Conservation (phyloP, 805 yeast genomes). For the Saccharomycopsis sp. region DNA sequence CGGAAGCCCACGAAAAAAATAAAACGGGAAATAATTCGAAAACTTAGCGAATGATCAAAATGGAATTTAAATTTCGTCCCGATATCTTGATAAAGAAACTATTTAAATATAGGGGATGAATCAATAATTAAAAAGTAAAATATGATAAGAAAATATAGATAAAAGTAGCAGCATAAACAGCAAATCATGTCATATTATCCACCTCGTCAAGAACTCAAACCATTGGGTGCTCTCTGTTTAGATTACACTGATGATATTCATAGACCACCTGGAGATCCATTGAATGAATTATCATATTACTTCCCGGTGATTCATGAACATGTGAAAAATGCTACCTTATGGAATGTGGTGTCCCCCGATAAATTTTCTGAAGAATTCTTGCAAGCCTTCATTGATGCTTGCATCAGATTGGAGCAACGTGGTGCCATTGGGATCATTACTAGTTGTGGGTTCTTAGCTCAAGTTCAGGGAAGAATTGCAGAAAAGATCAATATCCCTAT, state of each 20-base stretch:
- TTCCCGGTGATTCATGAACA: slow-evolving; percentile 27
- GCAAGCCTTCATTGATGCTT: slow-evolving; percentile 27
- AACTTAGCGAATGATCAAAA: no score
- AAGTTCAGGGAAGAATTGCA: slow-evolving; percentile 26
- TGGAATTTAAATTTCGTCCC: no score
- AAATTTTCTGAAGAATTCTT: slow-evolving; percentile 26
- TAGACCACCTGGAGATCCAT: slow-evolving; percentile 30
- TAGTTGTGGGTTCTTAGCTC: slow-evolving; percentile 32
- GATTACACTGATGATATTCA: slow-evolving; percentile 31
- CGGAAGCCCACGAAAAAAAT: no score
- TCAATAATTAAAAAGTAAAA: no score
- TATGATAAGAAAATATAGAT: no score
- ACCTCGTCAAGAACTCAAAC: slow-evolving; percentile 23
- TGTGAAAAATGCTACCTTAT: slow-evolving; percentile 26
- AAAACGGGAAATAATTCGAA: no score
- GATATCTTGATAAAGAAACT: no score
- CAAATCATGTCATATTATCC: slow-evolving; percentile 27
- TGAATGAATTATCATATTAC: slow-evolving; percentile 24
- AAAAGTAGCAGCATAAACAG: no score
- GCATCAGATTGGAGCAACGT: slow-evolving; percentile 24
- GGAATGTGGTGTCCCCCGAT: slow-evolving; percentile 25
- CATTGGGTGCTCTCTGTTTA: slow-evolving; percentile 27
- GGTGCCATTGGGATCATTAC: slow-evolving; percentile 32
- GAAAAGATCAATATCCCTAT: slow-evolving; percentile 27
- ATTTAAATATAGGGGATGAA: no score